Evolutionary conservation across 345 rosid genomes (phyloP).

Genomic region (Atalantia buxifolia): DNA sequence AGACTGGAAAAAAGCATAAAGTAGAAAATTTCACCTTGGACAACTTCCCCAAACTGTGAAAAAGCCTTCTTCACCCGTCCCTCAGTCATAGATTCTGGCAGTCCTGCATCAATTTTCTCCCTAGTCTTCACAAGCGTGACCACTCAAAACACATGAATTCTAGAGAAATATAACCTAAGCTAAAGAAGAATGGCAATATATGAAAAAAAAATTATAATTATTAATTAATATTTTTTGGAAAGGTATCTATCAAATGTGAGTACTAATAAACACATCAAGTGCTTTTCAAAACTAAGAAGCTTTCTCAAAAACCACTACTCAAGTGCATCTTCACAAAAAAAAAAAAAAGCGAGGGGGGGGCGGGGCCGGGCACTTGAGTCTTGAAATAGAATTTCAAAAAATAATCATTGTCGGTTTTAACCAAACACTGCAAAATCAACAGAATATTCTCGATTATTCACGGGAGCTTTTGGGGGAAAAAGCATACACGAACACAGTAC

Average conservation of each 20-base stretch:
- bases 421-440: background rate
- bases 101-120: conserved; percentile 27
- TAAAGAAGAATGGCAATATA: background rate
- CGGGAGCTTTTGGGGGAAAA: background rate
- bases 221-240: background rate
- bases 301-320: background rate
- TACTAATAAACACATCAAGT: background rate
- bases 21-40: conserved; percentile 30
- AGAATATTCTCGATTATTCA: background rate
- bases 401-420: background rate
- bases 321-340: background rate
- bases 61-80: conserved; percentile 46
- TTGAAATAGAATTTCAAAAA: too few relatives aligned
- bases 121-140: background rate
- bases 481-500: background rate
- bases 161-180: background rate
- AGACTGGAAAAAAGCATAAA: background rate
- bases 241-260: background rate
- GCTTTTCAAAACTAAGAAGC: background rate
- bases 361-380: too few relatives aligned
- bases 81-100: conserved; percentile 49
- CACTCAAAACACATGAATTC: background rate
- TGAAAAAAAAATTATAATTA: too few relatives aligned
- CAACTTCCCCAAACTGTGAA: conserved; percentile 48
- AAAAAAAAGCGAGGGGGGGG: too few relatives aligned